Evolutionary conservation across 345 rosid genomes (phyloP), one percentile per base, ranked within the genome.

Genomic region (Zanthoxylum bungeanum): DNA sequence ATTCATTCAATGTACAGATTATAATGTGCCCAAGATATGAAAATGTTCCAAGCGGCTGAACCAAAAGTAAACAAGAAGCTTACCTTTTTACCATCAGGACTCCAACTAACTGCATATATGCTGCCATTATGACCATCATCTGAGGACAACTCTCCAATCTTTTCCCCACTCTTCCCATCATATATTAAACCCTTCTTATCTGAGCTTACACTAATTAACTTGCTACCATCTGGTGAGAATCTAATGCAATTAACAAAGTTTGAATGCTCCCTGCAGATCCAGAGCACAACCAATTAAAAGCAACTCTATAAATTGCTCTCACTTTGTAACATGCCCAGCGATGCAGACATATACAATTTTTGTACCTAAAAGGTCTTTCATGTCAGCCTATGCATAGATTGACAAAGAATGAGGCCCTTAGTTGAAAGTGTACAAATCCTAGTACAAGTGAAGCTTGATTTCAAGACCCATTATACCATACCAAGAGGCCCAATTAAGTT

Each of bases 211-310:
- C 79, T 90, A 55, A 95, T 90, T 71, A 92, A 92, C 80, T 86
- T 90, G 78, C 84, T 90, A 60, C 99, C 99, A 82, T 95, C 99
- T 6, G 98, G 97, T 44, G 98, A 88, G 70, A 80, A 94, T 75
- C 98, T 91, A 79, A 90, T 79, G 57, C 98, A 94, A 73, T 94
- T 94, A 75, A 87, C 98, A 82, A 92, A 94, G 87, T 92, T 94
- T 28, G 97, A 84, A 76, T 92, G 98, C 59, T 89, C 92, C 84
- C 98, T 92, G 79, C 80, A 24, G 49, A 76, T 61, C 63, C 39
- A 19, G 33, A 16, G 34, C 60, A 14, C 17, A 28, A 57, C 4
- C 53, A 7, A n/a, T 49, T 49, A 49, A 49, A 49, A 49, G 9
- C 14, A 50, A 2, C 24, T 49, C 25, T n/a, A 50, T 0, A 50